phyloP scores from a whole-genome alignment of 441 rosid genomes.

The Brassica balearica region DNA sequence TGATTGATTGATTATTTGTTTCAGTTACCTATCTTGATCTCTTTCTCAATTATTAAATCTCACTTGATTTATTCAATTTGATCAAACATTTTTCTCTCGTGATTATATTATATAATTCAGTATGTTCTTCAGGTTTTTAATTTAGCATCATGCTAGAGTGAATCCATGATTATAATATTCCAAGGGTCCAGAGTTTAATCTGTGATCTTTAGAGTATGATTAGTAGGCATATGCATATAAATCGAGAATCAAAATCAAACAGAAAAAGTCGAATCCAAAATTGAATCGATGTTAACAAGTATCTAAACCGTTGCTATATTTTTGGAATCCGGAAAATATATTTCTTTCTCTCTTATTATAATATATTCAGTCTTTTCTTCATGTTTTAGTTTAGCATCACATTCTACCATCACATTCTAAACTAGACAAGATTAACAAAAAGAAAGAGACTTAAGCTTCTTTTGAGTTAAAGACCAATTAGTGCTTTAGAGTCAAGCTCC shows the following conservation, averaged over 20 bases:
- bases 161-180: neutral
- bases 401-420: too few relatives aligned
- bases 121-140: neutral
- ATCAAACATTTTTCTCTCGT: neutral
- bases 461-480: neutral
- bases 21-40: neutral
- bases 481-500: slow-evolving; percentile 8
- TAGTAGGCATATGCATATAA: neutral
- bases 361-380: neutral
- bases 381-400: too few relatives aligned
- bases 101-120: neutral
- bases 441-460: neutral
- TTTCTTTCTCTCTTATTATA: neutral
- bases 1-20: neutral
- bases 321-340: neutral
- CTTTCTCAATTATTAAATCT: neutral
- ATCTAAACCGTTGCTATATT: neutral
- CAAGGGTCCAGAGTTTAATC: neutral
- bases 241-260: neutral
- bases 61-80: neutral
- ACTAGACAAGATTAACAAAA: neutral
- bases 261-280: neutral
- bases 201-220: neutral
- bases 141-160: neutral
- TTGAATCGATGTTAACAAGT: neutral